These are phyloP conservation scores for Hanseniaspora pseudoguilliermondii DNA, from an alignment of 805 yeast genomes.

Conservation along the genomic window DNA sequence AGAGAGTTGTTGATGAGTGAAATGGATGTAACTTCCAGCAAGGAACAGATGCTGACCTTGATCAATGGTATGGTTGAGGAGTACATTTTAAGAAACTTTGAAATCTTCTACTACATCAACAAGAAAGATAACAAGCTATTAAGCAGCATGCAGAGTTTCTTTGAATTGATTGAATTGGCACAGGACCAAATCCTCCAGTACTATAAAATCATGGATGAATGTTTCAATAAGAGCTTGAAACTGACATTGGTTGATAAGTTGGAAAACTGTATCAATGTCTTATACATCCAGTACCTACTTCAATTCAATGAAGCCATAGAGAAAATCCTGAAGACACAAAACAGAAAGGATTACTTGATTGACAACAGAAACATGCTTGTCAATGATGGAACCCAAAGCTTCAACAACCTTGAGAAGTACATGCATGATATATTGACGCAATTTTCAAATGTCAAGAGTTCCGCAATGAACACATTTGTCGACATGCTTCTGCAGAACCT, in stretches of 20 bases:
- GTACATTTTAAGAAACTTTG: conserved; percentile 5
- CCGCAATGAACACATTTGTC: conserved; percentile 29
- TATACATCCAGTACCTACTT: neutral
- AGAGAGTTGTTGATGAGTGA: conserved; percentile 27
- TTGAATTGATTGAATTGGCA: neutral
- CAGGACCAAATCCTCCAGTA: neutral
- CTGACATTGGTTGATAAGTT: neutral
- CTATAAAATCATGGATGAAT: neutral
- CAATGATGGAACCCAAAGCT: neutral
- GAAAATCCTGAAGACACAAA: conserved; percentile 3
- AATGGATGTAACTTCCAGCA: neutral
- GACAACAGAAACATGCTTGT: neutral
- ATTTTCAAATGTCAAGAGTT: conserved; percentile 16
- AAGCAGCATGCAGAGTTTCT: neutral
- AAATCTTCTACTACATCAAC: neutral
- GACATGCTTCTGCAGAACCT: conserved; percentile 46
- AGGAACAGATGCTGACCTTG: neutral
- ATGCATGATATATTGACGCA: conserved; percentile 39
- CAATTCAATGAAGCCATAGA: neutral
- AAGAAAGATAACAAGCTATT: neutral
- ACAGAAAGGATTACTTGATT: conserved; percentile 5
- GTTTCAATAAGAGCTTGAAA: neutral
- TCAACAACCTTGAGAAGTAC: conserved; percentile 20
- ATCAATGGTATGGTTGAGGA: neutral
- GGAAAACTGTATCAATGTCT: conserved; percentile 2